A percentile compares a stretch with the other conserved stretches of the same genome.
Conservation (phyloP, 2,329 filamentous ascomycete species). For the Sclerotinia glacialis region DNA sequence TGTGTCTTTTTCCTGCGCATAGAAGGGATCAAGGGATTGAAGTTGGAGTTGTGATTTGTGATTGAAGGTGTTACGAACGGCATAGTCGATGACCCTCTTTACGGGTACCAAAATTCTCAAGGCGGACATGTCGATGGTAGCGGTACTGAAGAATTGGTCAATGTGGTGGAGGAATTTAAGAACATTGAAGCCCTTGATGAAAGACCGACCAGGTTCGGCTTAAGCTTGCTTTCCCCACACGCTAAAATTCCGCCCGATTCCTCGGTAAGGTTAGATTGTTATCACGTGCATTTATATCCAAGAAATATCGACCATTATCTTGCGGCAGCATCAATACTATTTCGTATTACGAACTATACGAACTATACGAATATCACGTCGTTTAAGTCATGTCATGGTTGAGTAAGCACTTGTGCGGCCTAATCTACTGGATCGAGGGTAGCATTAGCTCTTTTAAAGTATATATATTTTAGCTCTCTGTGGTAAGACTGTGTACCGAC, state of each 20-base stretch:
- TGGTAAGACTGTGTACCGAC: background rate
- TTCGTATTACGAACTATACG: background rate
- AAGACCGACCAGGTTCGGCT: constrained; percentile 16
- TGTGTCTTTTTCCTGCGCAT: background rate
- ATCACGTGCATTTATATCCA: background rate
- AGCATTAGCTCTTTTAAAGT: background rate
- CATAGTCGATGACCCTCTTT: constrained; percentile 85
- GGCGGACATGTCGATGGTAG: constrained; percentile 52
- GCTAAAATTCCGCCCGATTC: background rate
- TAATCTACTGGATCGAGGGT: background rate
- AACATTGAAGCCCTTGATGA: constrained; percentile 14
- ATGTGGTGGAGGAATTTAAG: constrained; percentile 2
- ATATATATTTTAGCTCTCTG: background rate
- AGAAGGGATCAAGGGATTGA: background rate
- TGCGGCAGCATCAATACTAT: background rate
- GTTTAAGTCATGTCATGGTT: background rate
- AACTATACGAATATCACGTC: background rate
- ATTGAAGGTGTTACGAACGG: constrained; percentile 47
- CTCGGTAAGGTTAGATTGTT: constrained; percentile 9
- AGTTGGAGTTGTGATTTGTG: too few species aligned
- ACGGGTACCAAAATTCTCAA: constrained; percentile 76
- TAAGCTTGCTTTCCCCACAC: constrained; percentile 18
- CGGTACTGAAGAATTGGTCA: background rate
- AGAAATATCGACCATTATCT: too few species aligned
- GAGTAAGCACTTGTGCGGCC: background rate